These are phyloP conservation scores for Coniochaeta sp. DNA, from an alignment of 2,329 filamentous ascomycete species.

Conservation along the genomic window DNA sequence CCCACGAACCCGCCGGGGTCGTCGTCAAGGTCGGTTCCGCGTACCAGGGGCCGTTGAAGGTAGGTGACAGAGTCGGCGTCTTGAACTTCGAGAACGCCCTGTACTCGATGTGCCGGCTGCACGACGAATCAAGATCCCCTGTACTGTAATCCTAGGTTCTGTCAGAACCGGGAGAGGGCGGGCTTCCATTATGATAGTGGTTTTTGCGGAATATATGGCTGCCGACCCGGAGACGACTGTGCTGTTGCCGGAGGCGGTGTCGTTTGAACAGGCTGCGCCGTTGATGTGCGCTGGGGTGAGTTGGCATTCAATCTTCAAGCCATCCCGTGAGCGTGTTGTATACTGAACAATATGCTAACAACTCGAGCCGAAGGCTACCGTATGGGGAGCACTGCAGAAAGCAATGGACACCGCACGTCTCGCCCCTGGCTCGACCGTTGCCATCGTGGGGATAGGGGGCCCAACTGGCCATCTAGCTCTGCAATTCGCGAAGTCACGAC, in stretches of 20 bases:
- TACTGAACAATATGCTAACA: neutral
- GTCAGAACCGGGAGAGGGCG: constrained; percentile 22
- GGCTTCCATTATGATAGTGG: constrained; percentile 26
- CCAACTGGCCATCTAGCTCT: constrained; percentile 27
- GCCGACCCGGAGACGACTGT: constrained; percentile 23
- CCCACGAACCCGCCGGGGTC: constrained; percentile 28
- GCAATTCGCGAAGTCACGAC: constrained; percentile 27
- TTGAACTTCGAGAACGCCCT: constrained; percentile 27
- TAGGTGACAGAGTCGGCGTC: constrained; percentile 27
- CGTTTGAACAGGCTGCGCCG: constrained; percentile 27
- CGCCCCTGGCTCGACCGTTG: constrained; percentile 16
- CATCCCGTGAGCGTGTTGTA: neutral
- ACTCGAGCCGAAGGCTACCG: constrained; percentile 17
- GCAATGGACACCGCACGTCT: constrained; percentile 19
- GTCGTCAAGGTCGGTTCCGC: constrained; percentile 20
- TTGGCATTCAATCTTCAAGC: neutral
- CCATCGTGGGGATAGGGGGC: constrained; percentile 26
- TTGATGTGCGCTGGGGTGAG: constrained; percentile 27
- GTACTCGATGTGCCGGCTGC: constrained; percentile 21
- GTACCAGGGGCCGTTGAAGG: constrained; percentile 14
- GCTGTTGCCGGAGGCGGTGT: constrained; percentile 17
- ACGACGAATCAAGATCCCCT: constrained; percentile 5
- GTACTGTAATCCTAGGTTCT: constrained; percentile 23
- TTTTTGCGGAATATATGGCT: constrained; percentile 25
- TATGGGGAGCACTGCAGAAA: constrained; percentile 25